Conservation (phyloP, 192 early-diverging fungal species). For the Coemansia sp. region DNA sequence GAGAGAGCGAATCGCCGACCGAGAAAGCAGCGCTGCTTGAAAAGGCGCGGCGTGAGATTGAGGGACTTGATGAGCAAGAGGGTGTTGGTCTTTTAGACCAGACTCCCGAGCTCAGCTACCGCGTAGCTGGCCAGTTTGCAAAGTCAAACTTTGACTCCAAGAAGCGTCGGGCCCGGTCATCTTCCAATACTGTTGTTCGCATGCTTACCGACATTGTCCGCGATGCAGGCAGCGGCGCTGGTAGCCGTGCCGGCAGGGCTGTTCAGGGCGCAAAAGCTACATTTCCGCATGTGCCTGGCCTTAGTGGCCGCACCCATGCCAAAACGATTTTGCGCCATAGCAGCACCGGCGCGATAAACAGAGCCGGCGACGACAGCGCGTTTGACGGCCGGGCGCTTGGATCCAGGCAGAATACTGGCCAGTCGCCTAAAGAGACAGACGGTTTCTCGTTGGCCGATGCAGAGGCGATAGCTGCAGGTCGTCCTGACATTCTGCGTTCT, state of each 20-base stretch:
- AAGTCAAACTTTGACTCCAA: conserved; percentile 26
- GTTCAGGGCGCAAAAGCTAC: conserved; percentile 12
- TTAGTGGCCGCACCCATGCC: neutral
- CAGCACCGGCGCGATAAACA: conserved; percentile 47
- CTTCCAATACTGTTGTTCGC: conserved; percentile 46
- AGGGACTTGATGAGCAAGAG: conserved; percentile 43
- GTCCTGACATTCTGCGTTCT: conserved; percentile 37
- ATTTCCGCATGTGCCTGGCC: conserved; percentile 11
- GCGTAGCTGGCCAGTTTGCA: conserved; percentile 20
- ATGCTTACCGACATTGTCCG: conserved; percentile 49
- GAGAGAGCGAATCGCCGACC: conserved; percentile 6
- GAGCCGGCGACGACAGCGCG: conserved; percentile 8
- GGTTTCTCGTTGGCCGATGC: neutral
- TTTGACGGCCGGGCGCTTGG: conserved; percentile 3
- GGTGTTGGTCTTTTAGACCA: conserved; percentile 52
- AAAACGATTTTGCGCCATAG: conserved; percentile 35
- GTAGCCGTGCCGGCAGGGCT: conserved; percentile 8
- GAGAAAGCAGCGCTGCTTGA: conserved; percentile 44
- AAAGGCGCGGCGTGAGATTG: conserved; percentile 43
- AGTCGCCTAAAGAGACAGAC: neutral
- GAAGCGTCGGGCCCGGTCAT: conserved; percentile 36
- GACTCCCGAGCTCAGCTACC: conserved; percentile 50
- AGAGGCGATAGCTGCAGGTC: neutral
- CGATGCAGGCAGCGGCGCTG: conserved; percentile 17
- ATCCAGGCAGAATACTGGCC: neutral